Percentiles rank a stretch among this genome's conserved stretches.
Evolutionary conservation across 768 basidiomycete species (phyloP).

Genomic region (Tephrocybe sp.): DNA sequence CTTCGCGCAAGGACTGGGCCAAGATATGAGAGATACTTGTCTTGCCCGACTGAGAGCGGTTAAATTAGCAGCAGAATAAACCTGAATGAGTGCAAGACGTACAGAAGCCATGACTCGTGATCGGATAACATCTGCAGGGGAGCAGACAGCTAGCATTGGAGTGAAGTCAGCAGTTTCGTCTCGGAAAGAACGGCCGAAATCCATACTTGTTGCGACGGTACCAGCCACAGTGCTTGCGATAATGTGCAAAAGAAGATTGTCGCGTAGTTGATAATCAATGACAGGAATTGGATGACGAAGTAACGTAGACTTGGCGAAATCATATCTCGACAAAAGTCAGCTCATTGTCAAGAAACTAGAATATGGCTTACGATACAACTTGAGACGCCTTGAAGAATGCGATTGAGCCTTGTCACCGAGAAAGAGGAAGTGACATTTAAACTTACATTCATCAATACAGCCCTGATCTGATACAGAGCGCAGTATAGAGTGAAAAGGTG

Average conservation of each 20-base stretch:
- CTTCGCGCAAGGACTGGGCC: constrained; percentile 59
- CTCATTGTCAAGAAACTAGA: neutral
- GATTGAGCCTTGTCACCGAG: neutral
- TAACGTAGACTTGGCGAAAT: constrained; percentile 67
- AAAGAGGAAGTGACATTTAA: constrained; percentile 1
- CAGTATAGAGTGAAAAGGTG: constrained; percentile 8
- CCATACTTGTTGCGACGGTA: constrained; percentile 75
- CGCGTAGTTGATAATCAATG: constrained; percentile 59
- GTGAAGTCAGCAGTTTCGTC: neutral
- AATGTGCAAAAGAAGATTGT: constrained; percentile 67
- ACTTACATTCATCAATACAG: constrained; percentile 19
- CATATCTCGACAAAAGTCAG: constrained; percentile 51
- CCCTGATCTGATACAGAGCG: constrained; percentile 10
- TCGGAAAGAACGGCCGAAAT: neutral
- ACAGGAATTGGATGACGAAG: constrained; percentile 53
- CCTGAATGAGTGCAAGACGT: constrained; percentile 19
- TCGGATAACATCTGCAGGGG: constrained; percentile 75
- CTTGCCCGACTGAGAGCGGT: constrained; percentile 44
- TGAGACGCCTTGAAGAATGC: constrained; percentile 58
- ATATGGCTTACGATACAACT: constrained; percentile 72
- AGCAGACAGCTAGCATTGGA: constrained; percentile 60
- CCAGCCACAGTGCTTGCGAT: constrained; percentile 70
- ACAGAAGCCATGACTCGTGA: constrained; percentile 81
- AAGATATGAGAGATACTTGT: constrained; percentile 52
- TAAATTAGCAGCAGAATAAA: constrained; percentile 6